Evolutionary conservation across 2,329 filamentous ascomycete species (phyloP), one percentile per base, ranked within the genome.

Genomic region (Hymenoscyphus linearis): DNA sequence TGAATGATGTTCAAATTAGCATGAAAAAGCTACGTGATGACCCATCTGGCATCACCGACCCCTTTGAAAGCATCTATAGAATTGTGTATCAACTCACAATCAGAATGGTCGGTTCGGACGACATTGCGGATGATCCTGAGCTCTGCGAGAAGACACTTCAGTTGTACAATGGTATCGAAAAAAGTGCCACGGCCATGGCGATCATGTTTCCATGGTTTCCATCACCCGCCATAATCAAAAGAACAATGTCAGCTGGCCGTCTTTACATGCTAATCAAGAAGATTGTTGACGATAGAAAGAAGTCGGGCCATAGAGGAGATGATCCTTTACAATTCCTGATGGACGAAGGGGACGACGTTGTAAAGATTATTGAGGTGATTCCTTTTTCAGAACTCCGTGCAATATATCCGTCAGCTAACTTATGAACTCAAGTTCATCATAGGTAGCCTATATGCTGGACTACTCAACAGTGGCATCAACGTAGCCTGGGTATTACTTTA

Each of bases 401-500:
- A 22, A 54, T n/a, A 2, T 1, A 16, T 10, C n/a, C 2, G 2
- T 12, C 35, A 25, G 40, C 16, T 59, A 40, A 54, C 14, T 26
- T 40, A 14, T 13, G 14, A 13, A 14, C n/a, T 31, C 26, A 18
- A 61, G 59, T 58, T 58, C 34, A 53, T 61, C 27, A 47, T 61
- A 10, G 55, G 55, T 1, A 44, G 44, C 4, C 35, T 61, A 16
- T 57, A 58, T 14, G 59, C 59, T 2, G 55, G 59, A 4, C 25
- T 53, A 3, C 47, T 58, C 22, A 61, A 58, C 36, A 57, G 44
- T 9, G 59, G 59, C 34, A 55, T 61, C n/a, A 61, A 61, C 27
- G 44, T 25, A 18, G 34, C 55, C 25, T 61, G 34, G 31, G 50
- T 58, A 1, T 47, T 61, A 5, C 16, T 27, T 52, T 77, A 81